Evolutionary conservation across 2,329 filamentous ascomycete species (phyloP).

Genomic region (Fusarium paranaense): DNA sequence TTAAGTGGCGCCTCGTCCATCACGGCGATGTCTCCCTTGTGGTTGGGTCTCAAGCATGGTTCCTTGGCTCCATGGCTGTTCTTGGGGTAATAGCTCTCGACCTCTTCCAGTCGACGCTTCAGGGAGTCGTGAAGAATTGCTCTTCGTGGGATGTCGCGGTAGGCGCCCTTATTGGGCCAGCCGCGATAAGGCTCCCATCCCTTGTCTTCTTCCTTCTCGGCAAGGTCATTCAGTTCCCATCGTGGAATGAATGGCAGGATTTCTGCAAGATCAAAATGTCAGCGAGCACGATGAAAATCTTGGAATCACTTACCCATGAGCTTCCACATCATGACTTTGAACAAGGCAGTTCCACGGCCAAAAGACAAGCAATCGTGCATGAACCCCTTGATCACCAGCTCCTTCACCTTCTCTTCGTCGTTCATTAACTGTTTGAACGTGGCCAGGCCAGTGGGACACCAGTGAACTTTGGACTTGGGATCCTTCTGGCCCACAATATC

Average conservation of each 20-base stretch:
- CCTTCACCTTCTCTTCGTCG: slow-evolving; percentile 34
- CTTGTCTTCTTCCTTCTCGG: background rate
- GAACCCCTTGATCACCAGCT: slow-evolving; percentile 47
- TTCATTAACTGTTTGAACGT: slow-evolving; percentile 49
- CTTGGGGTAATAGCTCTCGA: background rate
- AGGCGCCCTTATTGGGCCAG: background rate
- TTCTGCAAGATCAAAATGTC: background rate
- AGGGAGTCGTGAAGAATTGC: background rate
- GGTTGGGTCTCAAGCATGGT: background rate
- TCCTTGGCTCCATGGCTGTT: background rate
- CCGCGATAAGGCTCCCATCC: background rate
- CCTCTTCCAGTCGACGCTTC: background rate
- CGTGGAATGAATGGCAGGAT: background rate
- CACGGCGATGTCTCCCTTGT: background rate
- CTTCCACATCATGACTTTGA: slow-evolving; percentile 56
- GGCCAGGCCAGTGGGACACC: slow-evolving; percentile 45
- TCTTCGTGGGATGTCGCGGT: background rate
- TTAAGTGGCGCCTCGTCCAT: background rate
- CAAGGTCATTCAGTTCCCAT: background rate
- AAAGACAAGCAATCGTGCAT: slow-evolving; percentile 56
- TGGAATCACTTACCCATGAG: slow-evolving; percentile 51
- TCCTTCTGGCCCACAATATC: slow-evolving; percentile 51
- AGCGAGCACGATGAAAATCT: background rate
- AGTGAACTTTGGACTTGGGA: slow-evolving; percentile 48
- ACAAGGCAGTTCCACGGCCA: slow-evolving; percentile 51